Percentiles rank a stretch among this genome's conserved stretches.
phyloP scores from a whole-genome alignment of 83 land plant species.

The Picea engelmannii region DNA sequence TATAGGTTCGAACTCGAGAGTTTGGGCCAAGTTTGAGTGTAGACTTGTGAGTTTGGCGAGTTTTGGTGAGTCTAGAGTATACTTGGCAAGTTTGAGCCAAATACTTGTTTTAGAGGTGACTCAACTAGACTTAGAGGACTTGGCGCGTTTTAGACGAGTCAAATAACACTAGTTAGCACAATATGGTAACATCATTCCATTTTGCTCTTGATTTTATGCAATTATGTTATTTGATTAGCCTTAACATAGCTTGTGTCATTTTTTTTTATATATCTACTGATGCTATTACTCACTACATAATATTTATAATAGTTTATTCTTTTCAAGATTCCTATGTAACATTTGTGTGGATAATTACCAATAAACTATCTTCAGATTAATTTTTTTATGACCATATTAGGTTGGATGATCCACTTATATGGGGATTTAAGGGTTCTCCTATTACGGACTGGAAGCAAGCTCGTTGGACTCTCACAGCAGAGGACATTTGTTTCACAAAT shows the following conservation, averaged over 20 bases:
- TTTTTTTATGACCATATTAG: slow-evolving; percentile 26
- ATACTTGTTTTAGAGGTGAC: too few species aligned
- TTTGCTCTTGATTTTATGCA: too few species aligned
- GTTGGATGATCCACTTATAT: slow-evolving; percentile 96
- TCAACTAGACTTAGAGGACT: too few species aligned
- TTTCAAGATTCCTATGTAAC: neutral
- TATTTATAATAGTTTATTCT: neutral
- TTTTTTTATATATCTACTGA: neutral
- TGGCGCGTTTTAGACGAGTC: too few species aligned
- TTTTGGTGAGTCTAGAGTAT: too few species aligned
- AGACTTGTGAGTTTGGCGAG: too few species aligned
- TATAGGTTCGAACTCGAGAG: too few species aligned
- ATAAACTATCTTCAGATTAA: neutral
- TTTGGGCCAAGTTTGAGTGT: too few species aligned
- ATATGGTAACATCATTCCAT: too few species aligned
- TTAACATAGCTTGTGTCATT: neutral
- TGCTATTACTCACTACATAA: neutral
- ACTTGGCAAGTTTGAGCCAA: too few species aligned
- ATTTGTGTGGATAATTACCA: neutral
- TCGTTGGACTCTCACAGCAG: slow-evolving; percentile 95
- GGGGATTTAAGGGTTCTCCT: slow-evolving; percentile 92
- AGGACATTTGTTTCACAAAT: slow-evolving; percentile 97
- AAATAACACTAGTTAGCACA: neutral
- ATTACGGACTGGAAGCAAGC: slow-evolving; percentile 47
- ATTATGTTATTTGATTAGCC: too few species aligned